A percentile compares a stretch with the other conserved stretches of the same genome.
phyloP scores from a whole-genome alignment of 441 rosid genomes.

The Croton setiger region DNA sequence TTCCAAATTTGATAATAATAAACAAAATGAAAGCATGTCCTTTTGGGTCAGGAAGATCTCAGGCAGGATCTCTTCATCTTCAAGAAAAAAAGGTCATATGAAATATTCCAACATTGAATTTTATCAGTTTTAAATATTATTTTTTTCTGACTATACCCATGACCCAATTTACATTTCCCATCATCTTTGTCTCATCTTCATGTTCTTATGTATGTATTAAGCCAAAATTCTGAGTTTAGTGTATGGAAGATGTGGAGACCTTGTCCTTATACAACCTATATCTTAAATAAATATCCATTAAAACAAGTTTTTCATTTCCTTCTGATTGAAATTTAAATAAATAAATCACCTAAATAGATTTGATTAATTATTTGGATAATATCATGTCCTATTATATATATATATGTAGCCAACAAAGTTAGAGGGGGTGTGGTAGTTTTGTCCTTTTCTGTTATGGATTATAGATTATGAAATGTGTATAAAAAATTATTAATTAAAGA shows the following conservation, averaged over 20 bases:
- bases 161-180: slow-evolving; percentile 26
- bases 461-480: too few species aligned
- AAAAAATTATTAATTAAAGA: too few species aligned
- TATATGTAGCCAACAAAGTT: too few species aligned
- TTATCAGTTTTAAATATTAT: slow-evolving; percentile 31
- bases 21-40: slow-evolving; percentile 40
- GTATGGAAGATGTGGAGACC: not conserved
- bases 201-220: slow-evolving; percentile 7
- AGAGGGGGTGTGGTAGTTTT: too few species aligned
- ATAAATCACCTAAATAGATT: too few species aligned
- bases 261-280: too few species aligned
- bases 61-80: slow-evolving; percentile 37
- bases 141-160: slow-evolving; percentile 31
- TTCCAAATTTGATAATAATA: slow-evolving; percentile 34
- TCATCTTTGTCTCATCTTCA: slow-evolving; percentile 23
- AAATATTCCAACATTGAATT: slow-evolving; percentile 33
- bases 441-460: too few species aligned
- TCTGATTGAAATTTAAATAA: not conserved
- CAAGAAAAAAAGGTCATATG: slow-evolving; percentile 33
- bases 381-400: too few species aligned
- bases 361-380: too few species aligned
- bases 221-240: slow-evolving; percentile 15
- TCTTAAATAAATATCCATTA: not conserved
- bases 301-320: slow-evolving; percentile 3
- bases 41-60: slow-evolving; percentile 48